Percentiles rank a stretch among this genome's conserved stretches.
Conservation (phyloP, 768 basidiomycete species). For the Suillus ampliporus region DNA sequence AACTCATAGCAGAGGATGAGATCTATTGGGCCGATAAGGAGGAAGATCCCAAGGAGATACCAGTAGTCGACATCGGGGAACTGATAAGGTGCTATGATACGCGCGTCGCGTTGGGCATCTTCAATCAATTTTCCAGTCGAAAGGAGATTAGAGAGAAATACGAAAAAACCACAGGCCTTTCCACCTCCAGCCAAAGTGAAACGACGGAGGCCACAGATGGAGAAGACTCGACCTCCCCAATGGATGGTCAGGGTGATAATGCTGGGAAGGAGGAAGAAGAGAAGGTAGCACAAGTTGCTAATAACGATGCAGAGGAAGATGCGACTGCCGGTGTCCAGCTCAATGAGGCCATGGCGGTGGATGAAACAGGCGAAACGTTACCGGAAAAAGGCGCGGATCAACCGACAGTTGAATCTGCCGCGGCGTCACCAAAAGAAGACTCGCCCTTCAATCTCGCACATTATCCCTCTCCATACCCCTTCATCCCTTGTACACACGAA, state of each 20-base stretch:
- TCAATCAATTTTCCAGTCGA: neutral
- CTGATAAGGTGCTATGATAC: slow-evolving; percentile 21
- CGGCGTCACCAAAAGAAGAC: neutral
- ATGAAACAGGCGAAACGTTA: neutral
- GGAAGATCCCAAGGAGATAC: slow-evolving; percentile 23
- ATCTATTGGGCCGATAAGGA: slow-evolving; percentile 32
- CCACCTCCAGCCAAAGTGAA: neutral
- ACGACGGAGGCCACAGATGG: neutral
- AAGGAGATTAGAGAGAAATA: slow-evolving; percentile 3
- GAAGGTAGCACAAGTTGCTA: neutral
- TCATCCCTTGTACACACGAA: slow-evolving; percentile 40
- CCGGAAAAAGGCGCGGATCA: neutral
- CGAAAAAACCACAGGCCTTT: neutral
- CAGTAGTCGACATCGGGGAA: slow-evolving; percentile 22
- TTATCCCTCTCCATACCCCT: slow-evolving; percentile 49
- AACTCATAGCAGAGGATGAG: slow-evolving; percentile 21
- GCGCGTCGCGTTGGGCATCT: slow-evolving; percentile 1
- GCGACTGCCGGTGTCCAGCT: neutral
- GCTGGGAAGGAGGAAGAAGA: neutral
- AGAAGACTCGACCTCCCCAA: neutral
- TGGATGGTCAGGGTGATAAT: neutral
- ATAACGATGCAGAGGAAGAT: neutral
- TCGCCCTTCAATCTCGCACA: slow-evolving; percentile 38
- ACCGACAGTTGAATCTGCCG: neutral
- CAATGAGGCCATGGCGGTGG: neutral